Evolutionary conservation across 2,329 filamentous ascomycete genomes (phyloP).

Genomic region (Alternaria sp.): DNA sequence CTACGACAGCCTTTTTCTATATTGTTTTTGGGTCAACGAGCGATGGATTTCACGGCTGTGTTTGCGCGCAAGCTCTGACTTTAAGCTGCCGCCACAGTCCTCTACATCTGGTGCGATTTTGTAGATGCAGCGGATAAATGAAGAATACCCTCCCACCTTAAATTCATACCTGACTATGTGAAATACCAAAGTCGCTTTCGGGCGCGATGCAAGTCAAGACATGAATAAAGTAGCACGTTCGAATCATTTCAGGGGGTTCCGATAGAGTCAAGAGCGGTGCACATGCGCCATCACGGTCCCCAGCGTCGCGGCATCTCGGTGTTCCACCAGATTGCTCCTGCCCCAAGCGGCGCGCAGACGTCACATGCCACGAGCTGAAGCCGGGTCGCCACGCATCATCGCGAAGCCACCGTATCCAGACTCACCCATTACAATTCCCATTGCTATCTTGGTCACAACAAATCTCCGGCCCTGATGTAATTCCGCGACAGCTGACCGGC

Average conservation of each 20-base stretch:
- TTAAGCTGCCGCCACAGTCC: constrained; percentile 9
- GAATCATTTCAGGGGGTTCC: background rate
- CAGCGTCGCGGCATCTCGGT: constrained; percentile 22
- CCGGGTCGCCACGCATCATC: constrained; percentile 20
- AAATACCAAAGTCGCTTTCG: background rate
- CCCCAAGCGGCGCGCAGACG: constrained; percentile 14
- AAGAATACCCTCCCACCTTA: constrained; percentile 1
- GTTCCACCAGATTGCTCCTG: constrained; percentile 20
- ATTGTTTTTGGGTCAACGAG: constrained; percentile 22
- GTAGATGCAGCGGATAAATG: constrained; percentile 6
- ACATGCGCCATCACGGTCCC: background rate
- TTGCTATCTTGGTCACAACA: constrained; percentile 26
- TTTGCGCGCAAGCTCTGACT: constrained; percentile 4
- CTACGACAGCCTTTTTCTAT: constrained; percentile 13
- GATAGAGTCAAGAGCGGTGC: background rate
- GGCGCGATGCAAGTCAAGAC: background rate
- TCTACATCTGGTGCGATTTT: background rate
- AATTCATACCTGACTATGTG: background rate
- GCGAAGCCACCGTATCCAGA: constrained; percentile 24
- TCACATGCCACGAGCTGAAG: constrained; percentile 32
- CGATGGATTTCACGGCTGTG: constrained; percentile 22
- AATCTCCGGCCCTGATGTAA: constrained; percentile 28
- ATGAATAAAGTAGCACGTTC: background rate
- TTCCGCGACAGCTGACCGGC: constrained; percentile 41
- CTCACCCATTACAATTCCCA: constrained; percentile 21